Conservation (phyloP, 495 filamentous ascomycete species). For the Hypoxylon rickii region DNA sequence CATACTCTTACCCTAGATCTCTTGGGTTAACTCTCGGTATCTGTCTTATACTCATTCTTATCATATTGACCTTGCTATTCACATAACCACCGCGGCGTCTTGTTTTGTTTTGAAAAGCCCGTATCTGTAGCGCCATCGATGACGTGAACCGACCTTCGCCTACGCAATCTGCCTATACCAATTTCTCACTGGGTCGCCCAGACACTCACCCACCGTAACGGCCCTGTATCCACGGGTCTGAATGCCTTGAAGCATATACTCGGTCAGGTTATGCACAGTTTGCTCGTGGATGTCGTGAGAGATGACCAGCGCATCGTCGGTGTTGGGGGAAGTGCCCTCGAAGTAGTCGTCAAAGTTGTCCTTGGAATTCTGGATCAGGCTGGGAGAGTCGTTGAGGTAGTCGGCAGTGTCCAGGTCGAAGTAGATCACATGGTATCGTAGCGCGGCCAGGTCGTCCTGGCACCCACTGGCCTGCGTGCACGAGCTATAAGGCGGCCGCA, state of each 20-base stretch:
- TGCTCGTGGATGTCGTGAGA: constrained; percentile 70
- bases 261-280: constrained; percentile 68
- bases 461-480: constrained; percentile 56
- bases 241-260: constrained; percentile 64
- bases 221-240: constrained; percentile 53
- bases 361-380: constrained; percentile 63
- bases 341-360: constrained; percentile 57
- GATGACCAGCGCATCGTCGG: constrained; percentile 46
- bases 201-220: constrained; percentile 49
- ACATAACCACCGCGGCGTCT: no score
- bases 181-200: constrained; percentile 43
- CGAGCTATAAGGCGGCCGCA: constrained; percentile 72
- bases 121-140: no score
- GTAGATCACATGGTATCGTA: constrained; percentile 68
- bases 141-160: no score
- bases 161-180: constrained; percentile 47
- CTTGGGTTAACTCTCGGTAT: no score
- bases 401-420: constrained; percentile 73
- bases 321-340: constrained; percentile 17
- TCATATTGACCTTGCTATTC: no score
- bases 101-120: no score
- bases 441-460: constrained; percentile 51
- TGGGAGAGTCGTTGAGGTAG: constrained; percentile 60
- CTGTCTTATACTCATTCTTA: no score
- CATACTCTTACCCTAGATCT: no score